Conservation (phyloP, 2,329 filamentous ascomycete species). For the Colletotrichum kahawae region DNA sequence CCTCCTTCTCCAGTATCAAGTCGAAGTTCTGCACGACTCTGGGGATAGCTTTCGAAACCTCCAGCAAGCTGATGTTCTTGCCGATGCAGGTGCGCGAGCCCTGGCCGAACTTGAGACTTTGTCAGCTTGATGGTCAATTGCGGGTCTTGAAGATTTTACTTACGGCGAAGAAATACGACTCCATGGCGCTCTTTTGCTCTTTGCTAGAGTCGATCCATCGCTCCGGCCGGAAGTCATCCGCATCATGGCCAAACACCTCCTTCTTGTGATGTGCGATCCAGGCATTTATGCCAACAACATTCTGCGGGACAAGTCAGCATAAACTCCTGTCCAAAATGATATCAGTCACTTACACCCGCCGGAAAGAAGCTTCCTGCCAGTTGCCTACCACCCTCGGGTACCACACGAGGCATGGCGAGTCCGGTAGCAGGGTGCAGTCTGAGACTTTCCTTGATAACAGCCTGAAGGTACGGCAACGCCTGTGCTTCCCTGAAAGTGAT, state of each 20-base stretch:
- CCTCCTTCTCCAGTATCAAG: constrained; percentile 22
- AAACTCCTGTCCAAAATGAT: background rate
- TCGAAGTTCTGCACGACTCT: constrained; percentile 38
- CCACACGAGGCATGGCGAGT: constrained; percentile 51
- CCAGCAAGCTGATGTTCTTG: constrained; percentile 38
- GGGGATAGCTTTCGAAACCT: constrained; percentile 48
- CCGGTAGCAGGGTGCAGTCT: constrained; percentile 53
- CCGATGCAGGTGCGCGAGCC: constrained; percentile 56
- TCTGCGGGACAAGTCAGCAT: background rate
- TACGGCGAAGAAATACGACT: constrained; percentile 12
- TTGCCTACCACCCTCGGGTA: constrained; percentile 46
- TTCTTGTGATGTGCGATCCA: constrained; percentile 46
- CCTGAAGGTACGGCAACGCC: constrained; percentile 51
- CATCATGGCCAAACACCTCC: constrained; percentile 41
- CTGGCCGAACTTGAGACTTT: constrained; percentile 48
- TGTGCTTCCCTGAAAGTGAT: constrained; percentile 32
- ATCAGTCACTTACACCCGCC: constrained; percentile 24
- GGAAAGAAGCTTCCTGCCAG: constrained; percentile 40
- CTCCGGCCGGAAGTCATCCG: constrained; percentile 42
- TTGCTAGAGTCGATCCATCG: constrained; percentile 31
- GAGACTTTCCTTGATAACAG: constrained; percentile 57
- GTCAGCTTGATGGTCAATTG: background rate
- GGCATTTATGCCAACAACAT: constrained; percentile 44
- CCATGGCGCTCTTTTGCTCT: constrained; percentile 20
- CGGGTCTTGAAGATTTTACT: background rate